Evolutionary conservation across 345 rosid species (phyloP), one percentile per base, ranked within the genome.

Genomic region (Rhodamnia rubescens): DNA sequence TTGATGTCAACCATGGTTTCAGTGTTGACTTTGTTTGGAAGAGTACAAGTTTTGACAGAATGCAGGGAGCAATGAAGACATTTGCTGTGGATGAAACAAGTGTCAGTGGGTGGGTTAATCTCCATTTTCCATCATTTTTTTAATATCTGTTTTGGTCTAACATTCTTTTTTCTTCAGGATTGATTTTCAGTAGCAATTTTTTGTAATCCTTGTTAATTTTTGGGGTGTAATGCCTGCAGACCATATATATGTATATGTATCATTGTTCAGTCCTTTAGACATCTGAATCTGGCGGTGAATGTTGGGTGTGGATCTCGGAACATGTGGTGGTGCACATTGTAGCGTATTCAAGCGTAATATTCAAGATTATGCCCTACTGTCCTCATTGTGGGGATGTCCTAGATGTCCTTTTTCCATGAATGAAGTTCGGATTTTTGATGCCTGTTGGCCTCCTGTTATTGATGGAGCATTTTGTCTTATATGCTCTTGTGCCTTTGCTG

Each of bases 11-110:
- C 90, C 99, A 98, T 89, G 99, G 99, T 54, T 93, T 95, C 58
- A 95, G 98, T 90, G 99, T 98, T 88, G 99, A 98, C 90, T 98
- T 98, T 91, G 99, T 98, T 49, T 96, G 99, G 99, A 96, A 98
- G 91, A 98, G 99, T 89, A 98, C 99, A 53, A 98, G 99, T 89
- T 98, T 98, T 91, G 99, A 98, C 88, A 91, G 99, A 85, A 95
- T 95, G 99, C 99, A 98, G 87, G 99, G 98, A 54, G 99, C 99
- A 82, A 95, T 98, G 99, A 96, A 98, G 91, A 94, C 96, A 81
- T 98, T 98, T 96, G 99, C 99, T 12, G 99, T 98, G 82, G 99
- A 98, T 90, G 99, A 95, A 90, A 98, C 99, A 56, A 98, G 99
- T 95, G 99, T 96, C 83, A 98, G 99, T 89, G 99, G 99, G 99